Evolutionary conservation across 345 rosid genomes (phyloP), one percentile per base, ranked within the genome.

Genomic region (Rubroshorea leprosula): DNA sequence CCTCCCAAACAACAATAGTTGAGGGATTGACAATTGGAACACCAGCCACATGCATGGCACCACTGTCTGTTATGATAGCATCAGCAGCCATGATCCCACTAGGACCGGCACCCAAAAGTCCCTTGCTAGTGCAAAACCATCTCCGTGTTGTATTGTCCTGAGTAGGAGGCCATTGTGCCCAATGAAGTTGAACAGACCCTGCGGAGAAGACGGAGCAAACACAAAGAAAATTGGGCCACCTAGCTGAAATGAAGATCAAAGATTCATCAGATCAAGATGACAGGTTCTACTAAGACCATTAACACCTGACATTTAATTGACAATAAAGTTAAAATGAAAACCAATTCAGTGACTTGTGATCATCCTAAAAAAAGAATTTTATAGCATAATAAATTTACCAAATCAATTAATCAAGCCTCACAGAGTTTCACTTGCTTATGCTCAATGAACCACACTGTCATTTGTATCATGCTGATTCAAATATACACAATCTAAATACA

Each of bases 71-170:
- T 76, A 90, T 72, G 49, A 93, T 90, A 49, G 95, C 97, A 87
- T 93, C 99, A 60, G 97, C 99, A 71, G 99, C 97, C 99, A 93
- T 90, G 68, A 93, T 93, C 41, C 99, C 97, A 72, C 99, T 90
- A 64, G 99, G 99, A 29, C 99, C 99, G 49, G 99, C 97, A 70
- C 99, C 99, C 83, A 93, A 74, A 54, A 93, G 89, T 62, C 95
- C 99, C 78, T 85, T 93, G 80, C 85, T 85, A n/a, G 99, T 85
- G 80, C 70, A 74, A 80, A 93, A 93, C 99, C 99, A 93, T 74
- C 77, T 85, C 17, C 80, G 82, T 6, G 77, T 64, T 54, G 82
- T 63, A 73, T 76, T 70, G 75, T 72, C 81, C 71, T 79, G 97
- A 83, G 76, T 76, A 50, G 91, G 80, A 63, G 97, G 95, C 97